These are phyloP conservation scores for Petasospora fabianii DNA, from an alignment of 1,139 yeast genomes.

Conservation along the genomic window DNA sequence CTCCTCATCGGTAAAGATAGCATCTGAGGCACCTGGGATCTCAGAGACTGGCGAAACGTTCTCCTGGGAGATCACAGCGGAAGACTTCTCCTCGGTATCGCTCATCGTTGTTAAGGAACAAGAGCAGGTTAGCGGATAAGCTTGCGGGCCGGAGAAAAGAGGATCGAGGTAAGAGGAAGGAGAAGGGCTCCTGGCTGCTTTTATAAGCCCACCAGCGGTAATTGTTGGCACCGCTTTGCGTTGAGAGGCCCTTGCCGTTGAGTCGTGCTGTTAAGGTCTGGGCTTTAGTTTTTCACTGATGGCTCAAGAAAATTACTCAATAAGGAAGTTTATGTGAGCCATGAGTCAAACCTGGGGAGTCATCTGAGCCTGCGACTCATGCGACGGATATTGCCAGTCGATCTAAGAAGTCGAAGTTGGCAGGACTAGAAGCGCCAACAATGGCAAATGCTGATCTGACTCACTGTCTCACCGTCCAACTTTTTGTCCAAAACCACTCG, in stretches of 20 bases:
- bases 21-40: not conserved
- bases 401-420: too few relatives aligned
- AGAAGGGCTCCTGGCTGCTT: not conserved
- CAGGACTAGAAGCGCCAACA: too few relatives aligned
- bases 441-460: too few relatives aligned
- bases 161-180: not conserved
- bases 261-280: not conserved
- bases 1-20: constrained; percentile 25
- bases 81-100: constrained; percentile 13
- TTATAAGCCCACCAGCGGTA: not conserved
- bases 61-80: constrained; percentile 7
- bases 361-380: constrained; percentile 1
- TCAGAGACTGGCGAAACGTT: not conserved
- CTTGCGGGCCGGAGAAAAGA: not conserved
- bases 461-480: too few relatives aligned
- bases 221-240: not conserved
- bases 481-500: too few relatives aligned
- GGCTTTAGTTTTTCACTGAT: not conserved
- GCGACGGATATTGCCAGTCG: too few relatives aligned
- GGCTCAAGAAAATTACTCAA: constrained; percentile 7
- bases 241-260: not conserved
- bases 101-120: constrained; percentile 5
- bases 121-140: too few relatives aligned
- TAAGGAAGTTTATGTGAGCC: constrained; percentile 9
- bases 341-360: constrained; percentile 11